Conservation (phyloP, 2,329 filamentous ascomycete species). For the Diplodia mutila region DNA sequence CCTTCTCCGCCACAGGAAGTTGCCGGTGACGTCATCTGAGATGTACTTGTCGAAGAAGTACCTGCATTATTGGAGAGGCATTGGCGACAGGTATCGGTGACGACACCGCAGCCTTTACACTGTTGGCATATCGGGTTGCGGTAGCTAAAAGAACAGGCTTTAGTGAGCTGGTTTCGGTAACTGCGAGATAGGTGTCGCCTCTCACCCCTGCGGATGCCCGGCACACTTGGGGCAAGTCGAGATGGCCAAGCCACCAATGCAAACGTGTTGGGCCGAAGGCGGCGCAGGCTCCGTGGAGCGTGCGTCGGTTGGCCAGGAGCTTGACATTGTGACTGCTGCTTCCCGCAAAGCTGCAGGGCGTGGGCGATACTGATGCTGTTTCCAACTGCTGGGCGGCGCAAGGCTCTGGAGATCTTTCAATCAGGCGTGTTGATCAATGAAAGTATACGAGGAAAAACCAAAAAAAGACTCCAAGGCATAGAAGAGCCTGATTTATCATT, state of each 20-base stretch:
- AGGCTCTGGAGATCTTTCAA: neutral
- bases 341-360: neutral
- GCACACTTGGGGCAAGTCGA: constrained; percentile 23
- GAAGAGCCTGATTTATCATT: neutral
- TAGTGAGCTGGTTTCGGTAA: neutral
- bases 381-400: neutral
- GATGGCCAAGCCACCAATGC: constrained; percentile 20
- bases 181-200: neutral
- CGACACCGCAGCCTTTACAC: constrained; percentile 23
- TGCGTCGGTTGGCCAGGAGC: constrained; percentile 2
- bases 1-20: neutral
- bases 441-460: neutral
- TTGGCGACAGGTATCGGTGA: constrained; percentile 17
- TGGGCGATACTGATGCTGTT: neutral
- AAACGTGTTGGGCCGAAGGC: constrained; percentile 10
- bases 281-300: neutral
- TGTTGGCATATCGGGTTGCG: constrained; percentile 25
- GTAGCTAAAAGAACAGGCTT: neutral
- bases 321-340: neutral
- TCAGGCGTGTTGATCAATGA: neutral
- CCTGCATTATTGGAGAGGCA: constrained; percentile 13
- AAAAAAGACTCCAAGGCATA: neutral
- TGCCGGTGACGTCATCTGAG: constrained; percentile 16
- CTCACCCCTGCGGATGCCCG: constrained; percentile 25
- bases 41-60: constrained; percentile 4